Evolutionary conservation across 2,329 filamentous ascomycete species (phyloP), one percentile per base, ranked within the genome.

Genomic region (Penicillium sp.): DNA sequence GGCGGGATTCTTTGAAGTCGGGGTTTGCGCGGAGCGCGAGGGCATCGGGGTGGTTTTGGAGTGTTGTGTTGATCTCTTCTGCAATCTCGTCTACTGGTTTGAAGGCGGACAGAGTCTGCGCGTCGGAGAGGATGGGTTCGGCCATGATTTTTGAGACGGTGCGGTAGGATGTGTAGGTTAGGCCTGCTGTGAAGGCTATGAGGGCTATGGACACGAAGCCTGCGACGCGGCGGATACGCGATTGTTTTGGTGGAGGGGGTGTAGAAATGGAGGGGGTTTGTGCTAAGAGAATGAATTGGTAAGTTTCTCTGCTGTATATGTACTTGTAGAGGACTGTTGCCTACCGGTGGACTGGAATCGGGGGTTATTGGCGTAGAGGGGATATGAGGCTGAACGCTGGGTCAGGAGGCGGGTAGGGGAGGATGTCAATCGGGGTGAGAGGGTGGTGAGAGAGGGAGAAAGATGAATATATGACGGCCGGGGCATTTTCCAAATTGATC

Each of bases 11-110:
- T 33, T 79, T 83, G 74, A 88, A 89, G 26, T 84, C 83, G 1
- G 86, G 79, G 66, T 90, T 82, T 19, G 76, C 75, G 47, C 93
- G 88, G 49, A 98, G 80, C 43, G 83, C 79, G n/a, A 81, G 72
- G 4, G 89, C 83, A n/a, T 96, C 73, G 1, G 91, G 88, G 77
- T 95, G 91, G 46, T 81, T 84, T 68, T 87, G 84, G 73, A 98
- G 91, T 69, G 85, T 84, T 9, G 85, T 80, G 64, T 97, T 89
- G 66, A 96, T 85, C 60, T 84, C 82, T 61, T 72, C 76, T 49
- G 77, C 75, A 43, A 71, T 65, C 11, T 82, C 82, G 70, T 86
- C 84, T 31, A 75, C 71, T 14, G 85, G 84, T 4, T 75, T 74
- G 79, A 86, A 96, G 63, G 89, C 79, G 4, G 74, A 72, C 59